phyloP scores from a whole-genome alignment of 176 grass and related monocot species.

The Eremochloa ophiuroides region DNA sequence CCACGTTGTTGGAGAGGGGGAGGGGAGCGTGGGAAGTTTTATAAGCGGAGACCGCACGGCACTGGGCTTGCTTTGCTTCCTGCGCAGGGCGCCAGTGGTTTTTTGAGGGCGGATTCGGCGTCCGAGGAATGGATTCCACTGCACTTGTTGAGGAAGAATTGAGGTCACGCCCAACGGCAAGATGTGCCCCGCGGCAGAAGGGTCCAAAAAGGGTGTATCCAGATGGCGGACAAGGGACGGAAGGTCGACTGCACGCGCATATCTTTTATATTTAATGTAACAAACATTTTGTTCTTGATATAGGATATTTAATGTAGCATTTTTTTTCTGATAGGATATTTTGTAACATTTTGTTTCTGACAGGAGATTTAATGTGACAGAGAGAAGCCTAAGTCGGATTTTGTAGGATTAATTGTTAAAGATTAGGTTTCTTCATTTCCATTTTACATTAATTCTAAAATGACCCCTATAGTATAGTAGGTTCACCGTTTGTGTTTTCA shows the following conservation, averaged over 20 bases:
- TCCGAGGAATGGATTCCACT: neutral
- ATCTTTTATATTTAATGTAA: neutral
- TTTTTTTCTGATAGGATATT: too few species aligned
- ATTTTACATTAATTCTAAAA: neutral
- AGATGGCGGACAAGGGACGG: too few species aligned
- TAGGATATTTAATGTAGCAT: too few species aligned
- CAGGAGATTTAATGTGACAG: too few species aligned
- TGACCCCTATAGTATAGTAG: neutral
- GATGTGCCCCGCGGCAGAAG: neutral
- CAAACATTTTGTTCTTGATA: too few species aligned
- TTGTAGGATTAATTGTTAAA: neutral
- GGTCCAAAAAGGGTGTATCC: neutral
- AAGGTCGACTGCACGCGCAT: neutral
- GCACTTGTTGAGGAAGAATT: too few species aligned
- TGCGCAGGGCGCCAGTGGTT: constrained; percentile 32
- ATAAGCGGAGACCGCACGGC: neutral
- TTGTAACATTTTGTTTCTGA: too few species aligned
- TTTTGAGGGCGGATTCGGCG: constrained; percentile 31
- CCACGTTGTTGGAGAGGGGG: neutral
- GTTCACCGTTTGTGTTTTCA: neutral
- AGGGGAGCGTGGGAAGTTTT: neutral
- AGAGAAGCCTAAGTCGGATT: neutral
- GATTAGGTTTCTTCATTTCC: neutral
- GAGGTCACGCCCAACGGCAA: neutral
- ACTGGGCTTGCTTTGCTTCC: neutral